These are phyloP conservation scores for Mariannaea elegans DNA, from an alignment of 2,329 filamentous ascomycete species.

Conservation along the genomic window DNA sequence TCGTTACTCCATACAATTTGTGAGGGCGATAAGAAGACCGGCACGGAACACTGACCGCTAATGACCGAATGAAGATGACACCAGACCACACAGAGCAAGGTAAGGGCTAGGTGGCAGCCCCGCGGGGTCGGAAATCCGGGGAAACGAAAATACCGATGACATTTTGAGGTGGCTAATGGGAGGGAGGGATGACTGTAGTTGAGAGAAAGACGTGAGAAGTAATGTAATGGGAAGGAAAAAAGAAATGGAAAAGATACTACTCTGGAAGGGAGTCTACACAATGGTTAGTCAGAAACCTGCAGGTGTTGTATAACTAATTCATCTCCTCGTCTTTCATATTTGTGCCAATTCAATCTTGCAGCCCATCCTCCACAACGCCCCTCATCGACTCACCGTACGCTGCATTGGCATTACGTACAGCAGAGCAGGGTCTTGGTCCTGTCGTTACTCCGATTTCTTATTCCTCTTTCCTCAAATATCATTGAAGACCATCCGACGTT, in stretches of 20 bases:
- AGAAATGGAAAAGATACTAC: neutral
- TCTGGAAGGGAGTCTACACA: neutral
- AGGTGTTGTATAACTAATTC: neutral
- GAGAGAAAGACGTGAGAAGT: no score
- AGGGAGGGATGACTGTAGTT: no score
- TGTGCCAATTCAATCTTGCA: neutral
- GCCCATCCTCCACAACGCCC: neutral
- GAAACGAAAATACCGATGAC: conserved; percentile 32
- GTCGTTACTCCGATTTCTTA: neutral
- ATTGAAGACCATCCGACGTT: neutral
- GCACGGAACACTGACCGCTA: neutral
- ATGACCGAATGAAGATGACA: conserved; percentile 16
- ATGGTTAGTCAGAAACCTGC: neutral
- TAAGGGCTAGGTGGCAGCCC: conserved; percentile 8
- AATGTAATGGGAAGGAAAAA: neutral
- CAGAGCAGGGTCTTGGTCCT: neutral
- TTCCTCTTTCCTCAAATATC: neutral
- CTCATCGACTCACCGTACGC: neutral
- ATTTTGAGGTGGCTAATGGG: neutral
- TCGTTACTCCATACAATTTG: conserved; percentile 12
- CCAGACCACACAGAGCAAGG: neutral
- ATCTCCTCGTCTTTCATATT: neutral
- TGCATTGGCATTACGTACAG: conserved; percentile 12
- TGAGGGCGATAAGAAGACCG: conserved; percentile 9
- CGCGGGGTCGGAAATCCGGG: conserved; percentile 38